Percentiles rank a stretch among this genome's conserved stretches.
Conservation (phyloP, 139 green algal species). For the Parachlorella kessleri region DNA sequence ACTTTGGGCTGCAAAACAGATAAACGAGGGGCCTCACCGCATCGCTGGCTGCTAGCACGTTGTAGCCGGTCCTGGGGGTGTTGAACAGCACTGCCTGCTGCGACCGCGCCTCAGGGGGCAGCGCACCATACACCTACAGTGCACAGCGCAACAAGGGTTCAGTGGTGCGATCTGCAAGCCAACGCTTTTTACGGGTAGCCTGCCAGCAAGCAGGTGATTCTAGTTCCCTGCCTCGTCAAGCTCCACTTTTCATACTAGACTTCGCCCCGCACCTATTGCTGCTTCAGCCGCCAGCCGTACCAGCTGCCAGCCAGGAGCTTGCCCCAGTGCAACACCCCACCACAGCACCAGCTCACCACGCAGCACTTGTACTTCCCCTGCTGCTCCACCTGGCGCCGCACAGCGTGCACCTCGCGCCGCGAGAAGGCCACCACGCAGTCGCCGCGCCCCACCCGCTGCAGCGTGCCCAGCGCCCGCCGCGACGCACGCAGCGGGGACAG, state of each 20-base stretch:
- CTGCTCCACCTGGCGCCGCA: conserved; percentile 62
- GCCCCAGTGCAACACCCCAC: too few relatives aligned
- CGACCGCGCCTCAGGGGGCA: conserved; percentile 80
- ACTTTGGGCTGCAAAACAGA: too few relatives aligned
- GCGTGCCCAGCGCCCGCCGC: background rate
- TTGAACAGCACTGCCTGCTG: conserved; percentile 90
- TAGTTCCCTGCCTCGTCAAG: too few relatives aligned
- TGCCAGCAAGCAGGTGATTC: too few relatives aligned
- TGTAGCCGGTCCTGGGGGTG: conserved; percentile 56
- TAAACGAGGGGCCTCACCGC: too few relatives aligned
- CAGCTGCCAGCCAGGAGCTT: too few relatives aligned
- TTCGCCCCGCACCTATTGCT: too few relatives aligned
- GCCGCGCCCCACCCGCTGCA: conserved; percentile 59
- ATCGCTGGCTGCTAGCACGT: conserved; percentile 90
- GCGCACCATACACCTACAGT: conserved; percentile 71
- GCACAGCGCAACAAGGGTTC: too few relatives aligned
- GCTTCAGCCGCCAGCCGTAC: too few relatives aligned
- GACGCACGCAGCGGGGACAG: conserved; percentile 16
- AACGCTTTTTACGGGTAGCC: too few relatives aligned
- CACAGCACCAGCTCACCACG: conserved; percentile 49
- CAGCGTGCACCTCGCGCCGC: conserved; percentile 66
- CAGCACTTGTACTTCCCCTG: conserved; percentile 45
- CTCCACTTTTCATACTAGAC: too few relatives aligned
- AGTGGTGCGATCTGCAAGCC: too few relatives aligned
- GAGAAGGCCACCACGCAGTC: conserved; percentile 95